Base-by-base conservation (phyloP, 805 yeast genomes). In the Candida bentonensis region DNA sequence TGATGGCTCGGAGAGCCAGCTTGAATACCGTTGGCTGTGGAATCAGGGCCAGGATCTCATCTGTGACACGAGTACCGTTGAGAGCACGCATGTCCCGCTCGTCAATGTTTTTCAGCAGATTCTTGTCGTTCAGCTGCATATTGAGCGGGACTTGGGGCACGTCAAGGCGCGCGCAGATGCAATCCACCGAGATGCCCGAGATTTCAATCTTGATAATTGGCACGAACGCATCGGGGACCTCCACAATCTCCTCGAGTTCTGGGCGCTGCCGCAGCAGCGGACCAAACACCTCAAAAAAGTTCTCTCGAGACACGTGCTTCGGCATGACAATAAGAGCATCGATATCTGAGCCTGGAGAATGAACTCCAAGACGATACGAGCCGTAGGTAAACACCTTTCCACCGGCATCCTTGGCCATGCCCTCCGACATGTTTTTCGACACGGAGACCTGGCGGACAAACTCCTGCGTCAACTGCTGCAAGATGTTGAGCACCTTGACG, bases 291-390 rank as follows among this genome's bases (percentile, higher is more conserved):
- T 73, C 75, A 58, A 92, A 92, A 59, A 89, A 92, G 61, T 88
- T 92, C 22, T 83, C 92, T 50, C 96, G 73, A 1, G 83, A 71
- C 13, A 92, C 95, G 61, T 92, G 97, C 55, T 89, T 92, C 1
- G 98, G 98, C 15, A 85, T 96, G 22, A 89, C 96, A n/a, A 92
- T 84, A 40, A 92, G 66, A 0, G 97, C 84, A 68, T 92, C 98
- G 48, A 92, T 89, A 79, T 92, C 98, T 0, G 95, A 82, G 0
- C 98, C 97, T 0, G 97, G 97, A 0, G 97, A 97, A 64, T 88
- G 86, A 13, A 92, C 98, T 3, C 98, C 98, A 39, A 92, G 65
- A 50, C 96, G 70, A 57, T 88, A 92, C 1, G 96, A 87, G 1
- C 98, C 98, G 65, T 74, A 92, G 0, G 96, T 87, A 60, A 88